Percentiles rank a stretch among this genome's conserved stretches.
phyloP scores from a whole-genome alignment of 2,329 filamentous ascomycete genomes.

The Sporothrix curviconia region DNA sequence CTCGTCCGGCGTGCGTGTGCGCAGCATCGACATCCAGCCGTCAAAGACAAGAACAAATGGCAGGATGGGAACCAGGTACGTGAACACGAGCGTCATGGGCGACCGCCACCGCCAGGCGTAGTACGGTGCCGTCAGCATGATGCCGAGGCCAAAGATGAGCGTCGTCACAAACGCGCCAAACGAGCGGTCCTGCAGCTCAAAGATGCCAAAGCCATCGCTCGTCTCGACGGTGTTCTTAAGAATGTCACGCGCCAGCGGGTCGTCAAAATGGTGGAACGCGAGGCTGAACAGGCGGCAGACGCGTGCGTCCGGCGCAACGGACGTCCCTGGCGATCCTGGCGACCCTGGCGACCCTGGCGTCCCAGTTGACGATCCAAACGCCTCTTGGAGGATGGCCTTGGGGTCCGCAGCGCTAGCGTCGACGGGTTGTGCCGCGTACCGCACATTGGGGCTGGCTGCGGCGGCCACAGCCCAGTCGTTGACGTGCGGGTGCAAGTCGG shows the following conservation, averaged over 20 bases:
- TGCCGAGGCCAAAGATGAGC: constrained; percentile 45
- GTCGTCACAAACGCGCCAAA: constrained; percentile 47
- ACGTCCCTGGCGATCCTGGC: no score
- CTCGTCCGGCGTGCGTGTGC: constrained; percentile 62
- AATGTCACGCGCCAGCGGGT: constrained; percentile 53
- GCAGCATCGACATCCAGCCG: constrained; percentile 59
- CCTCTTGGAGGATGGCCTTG: constrained; percentile 33
- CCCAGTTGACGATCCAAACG: no score
- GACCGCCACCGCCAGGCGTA: constrained; percentile 48
- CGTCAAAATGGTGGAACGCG: constrained; percentile 71
- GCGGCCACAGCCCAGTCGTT: constrained; percentile 51
- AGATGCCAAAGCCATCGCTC: constrained; percentile 61
- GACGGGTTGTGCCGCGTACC: constrained; percentile 53
- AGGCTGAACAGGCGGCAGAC: constrained; percentile 66
- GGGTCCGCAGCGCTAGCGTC: constrained; percentile 58
- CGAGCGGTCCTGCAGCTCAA: constrained; percentile 66
- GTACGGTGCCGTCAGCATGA: constrained; percentile 45
- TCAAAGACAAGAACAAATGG: constrained; percentile 64
- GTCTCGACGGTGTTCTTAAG: constrained; percentile 59
- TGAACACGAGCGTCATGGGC: constrained; percentile 54
- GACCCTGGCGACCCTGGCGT: no score
- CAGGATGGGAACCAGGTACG: constrained; percentile 59
- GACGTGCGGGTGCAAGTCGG: constrained; percentile 59
- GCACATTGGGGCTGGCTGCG: constrained; percentile 47
- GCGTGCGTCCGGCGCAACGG: background rate